Evolutionary conservation across 2,329 filamentous ascomycete species (phyloP).

Genomic region (Venturia carpophila): DNA sequence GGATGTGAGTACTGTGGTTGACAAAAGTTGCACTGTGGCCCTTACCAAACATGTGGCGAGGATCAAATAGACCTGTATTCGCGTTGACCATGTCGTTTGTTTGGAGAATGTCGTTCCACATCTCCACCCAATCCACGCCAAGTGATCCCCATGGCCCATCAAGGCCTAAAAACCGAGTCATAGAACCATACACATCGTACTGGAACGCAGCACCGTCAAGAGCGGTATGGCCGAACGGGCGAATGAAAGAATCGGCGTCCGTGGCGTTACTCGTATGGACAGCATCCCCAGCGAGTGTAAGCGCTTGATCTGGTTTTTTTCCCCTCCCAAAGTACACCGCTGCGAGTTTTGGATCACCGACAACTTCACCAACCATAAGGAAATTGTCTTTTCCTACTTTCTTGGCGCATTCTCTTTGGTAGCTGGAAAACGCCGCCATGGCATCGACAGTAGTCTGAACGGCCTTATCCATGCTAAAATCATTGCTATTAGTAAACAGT

Average conservation of each 20-base stretch:
- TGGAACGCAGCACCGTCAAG: conserved; percentile 54
- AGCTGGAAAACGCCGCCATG: conserved; percentile 32
- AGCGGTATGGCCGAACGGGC: conserved; percentile 43
- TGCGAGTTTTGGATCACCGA: conserved; percentile 51
- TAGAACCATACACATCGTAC: conserved; percentile 51
- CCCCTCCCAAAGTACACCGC: conserved; percentile 54
- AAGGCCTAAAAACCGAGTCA: conserved; percentile 52
- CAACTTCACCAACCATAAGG: conserved; percentile 55
- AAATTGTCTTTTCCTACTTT: conserved; percentile 53
- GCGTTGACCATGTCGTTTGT: conserved; percentile 53
- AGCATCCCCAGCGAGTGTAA: conserved; percentile 37
- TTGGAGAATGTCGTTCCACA: conserved; percentile 48
- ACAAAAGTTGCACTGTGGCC: conserved; percentile 45
- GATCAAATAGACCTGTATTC: conserved; percentile 54
- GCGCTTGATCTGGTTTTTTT: conserved; percentile 40
- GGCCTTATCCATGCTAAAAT: conserved; percentile 49
- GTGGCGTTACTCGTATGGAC: conserved; percentile 42
- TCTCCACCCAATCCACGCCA: conserved; percentile 44
- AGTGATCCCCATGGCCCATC: conserved; percentile 47
- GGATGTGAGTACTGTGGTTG: background rate
- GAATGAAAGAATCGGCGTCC: conserved; percentile 29
- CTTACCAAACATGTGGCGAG: conserved; percentile 55
- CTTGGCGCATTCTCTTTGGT: conserved; percentile 29
- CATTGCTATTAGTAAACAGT: background rate
- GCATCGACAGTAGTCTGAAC: conserved; percentile 55